Percentiles rank a stretch among this genome's conserved stretches.
Conservation (phyloP, 1,284 basidiomycete genomes). For the Cryptococcus jaspeensis region DNA sequence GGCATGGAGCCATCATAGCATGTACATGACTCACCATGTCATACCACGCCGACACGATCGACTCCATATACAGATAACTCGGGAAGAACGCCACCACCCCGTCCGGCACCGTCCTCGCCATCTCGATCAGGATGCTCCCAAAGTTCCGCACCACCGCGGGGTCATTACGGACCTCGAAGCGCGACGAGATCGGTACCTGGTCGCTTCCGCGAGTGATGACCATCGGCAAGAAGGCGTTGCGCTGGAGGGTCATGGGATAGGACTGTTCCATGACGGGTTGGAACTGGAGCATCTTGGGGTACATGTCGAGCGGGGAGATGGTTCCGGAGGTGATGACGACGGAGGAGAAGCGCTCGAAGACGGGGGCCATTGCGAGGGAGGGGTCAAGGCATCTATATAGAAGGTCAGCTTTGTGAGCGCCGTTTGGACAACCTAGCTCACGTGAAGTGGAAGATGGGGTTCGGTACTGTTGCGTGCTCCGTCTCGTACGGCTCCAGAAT, state of each 20-base stretch:
- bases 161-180: constrained; percentile 98
- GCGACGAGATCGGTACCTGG: constrained; percentile 97
- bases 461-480: constrained; percentile 96
- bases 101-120: constrained; percentile 96
- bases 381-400: constrained; percentile 83
- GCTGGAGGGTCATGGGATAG: constrained; percentile 95
- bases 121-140: constrained; percentile 96
- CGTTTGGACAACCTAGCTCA: constrained; percentile 51
- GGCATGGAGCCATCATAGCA: neutral
- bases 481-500: constrained; percentile 99
- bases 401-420: neutral
- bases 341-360: constrained; percentile 97
- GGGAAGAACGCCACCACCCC: constrained; percentile 99
- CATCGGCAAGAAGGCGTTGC: constrained; percentile 96
- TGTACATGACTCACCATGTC: constrained; percentile 74
- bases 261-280: constrained; percentile 95
- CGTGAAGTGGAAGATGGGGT: constrained; percentile 98
- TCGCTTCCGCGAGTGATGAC: constrained; percentile 98
- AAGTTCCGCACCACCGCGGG: constrained; percentile 99
- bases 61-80: constrained; percentile 99
- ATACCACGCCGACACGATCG: constrained; percentile 99
- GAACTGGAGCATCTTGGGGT: constrained; percentile 99
- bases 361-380: constrained; percentile 93
- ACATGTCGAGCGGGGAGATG: constrained; percentile 97
- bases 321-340: constrained; percentile 99